Evolutionary conservation across 2,329 filamentous ascomycete genomes (phyloP), one percentile per base, ranked within the genome.

Genomic region (Alternaria triticina): DNA sequence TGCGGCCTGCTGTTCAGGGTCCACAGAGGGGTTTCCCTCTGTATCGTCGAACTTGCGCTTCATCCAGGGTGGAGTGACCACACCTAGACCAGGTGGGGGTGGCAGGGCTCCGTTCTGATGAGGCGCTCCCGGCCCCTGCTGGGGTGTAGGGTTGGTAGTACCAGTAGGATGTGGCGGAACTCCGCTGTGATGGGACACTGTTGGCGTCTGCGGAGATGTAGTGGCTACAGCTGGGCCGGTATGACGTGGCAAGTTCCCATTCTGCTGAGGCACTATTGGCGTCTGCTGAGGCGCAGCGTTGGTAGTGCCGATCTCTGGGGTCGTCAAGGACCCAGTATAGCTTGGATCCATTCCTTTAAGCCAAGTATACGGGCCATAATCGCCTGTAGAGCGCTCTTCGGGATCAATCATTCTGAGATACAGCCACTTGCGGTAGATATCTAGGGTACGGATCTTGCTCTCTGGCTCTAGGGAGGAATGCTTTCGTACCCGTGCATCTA

Each of bases 401-500:
- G 33, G 33, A 36, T n/a, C 15, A 1, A 36, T 1, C 33, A 36
- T 36, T 0, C 33, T 36, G 33, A 36, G 6, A 30, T 3, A 0
- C 0, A 12, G 12, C 11, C 11, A 36, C 0, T 36, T 36, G 0
- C 33, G 0, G 33, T 36, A 36, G 33, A 36, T 36, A 3, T 36
- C 33, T 36, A 3, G 33, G 1, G 33, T 36, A 1, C 33, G 33
- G 2, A 36, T 2, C 1, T 2, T 36, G 8, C 33, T 36, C 33
- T 36, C 33, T 0, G 33, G 33, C 33, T 36, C 33, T 4, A 36
- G 33, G 2, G 33, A 0, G 3, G 15, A 36, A 36, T 36, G 33
- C 33, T 2, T 1, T 1, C 1, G 33, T 1, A 36, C 15, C 15
- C 33, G 33, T 5, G 0, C 33, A 36, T n/a, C 33, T 1, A 3